Evolutionary conservation across 2,329 filamentous ascomycete genomes (phyloP), one percentile per base, ranked within the genome.

Genomic region (Beauveria asiatica): DNA sequence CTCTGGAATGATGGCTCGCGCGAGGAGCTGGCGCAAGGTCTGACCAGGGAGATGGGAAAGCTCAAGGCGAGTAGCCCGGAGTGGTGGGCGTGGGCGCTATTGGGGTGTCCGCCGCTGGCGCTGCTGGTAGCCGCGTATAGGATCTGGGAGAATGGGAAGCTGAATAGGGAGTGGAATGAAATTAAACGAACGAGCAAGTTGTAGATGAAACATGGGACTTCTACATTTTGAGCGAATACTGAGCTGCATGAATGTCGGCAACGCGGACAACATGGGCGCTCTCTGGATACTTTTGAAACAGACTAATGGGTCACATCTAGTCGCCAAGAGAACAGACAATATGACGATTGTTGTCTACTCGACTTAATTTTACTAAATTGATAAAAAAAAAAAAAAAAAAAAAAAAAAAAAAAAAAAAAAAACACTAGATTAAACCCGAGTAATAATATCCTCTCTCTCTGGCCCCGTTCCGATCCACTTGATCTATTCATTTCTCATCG

Each of bases 1-100:
- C 81, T 99, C 25, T 94, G 90, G 90, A 99, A 99, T 75, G 93
- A 97, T 74, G 84, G 83, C 2, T 84, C 84, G 51, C 86, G 80
- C 68, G 85, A 85, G 41, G 84, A 91, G 63, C 72, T 99, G 69
- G 81, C 83, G 73, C 73, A 69, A 55, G 85, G 90, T 71, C 76
- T 97, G 11, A 79, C 80, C 56, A 77, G 75, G 62, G 88, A 86
- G 8, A 84, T 97, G 76, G 69, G 67, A 4, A 79, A 80, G 62
- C 75, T 97, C 42, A 80, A 78, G 67, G 76, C 68, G 50, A 74
- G 75, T 19, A 94, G 88, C 71, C 90, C 90, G 7, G 74, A 76
- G 63, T 95, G 91, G 90, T 97, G 94, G 93, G 84, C 84, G n/a
- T 88, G 84, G 82, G 61, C 88, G 65, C 70, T 87, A 63, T 75